Evolutionary conservation across 129 eudicot genomes (phyloP), one percentile per base, ranked within the genome.

Genomic region (Solidago caesia): DNA sequence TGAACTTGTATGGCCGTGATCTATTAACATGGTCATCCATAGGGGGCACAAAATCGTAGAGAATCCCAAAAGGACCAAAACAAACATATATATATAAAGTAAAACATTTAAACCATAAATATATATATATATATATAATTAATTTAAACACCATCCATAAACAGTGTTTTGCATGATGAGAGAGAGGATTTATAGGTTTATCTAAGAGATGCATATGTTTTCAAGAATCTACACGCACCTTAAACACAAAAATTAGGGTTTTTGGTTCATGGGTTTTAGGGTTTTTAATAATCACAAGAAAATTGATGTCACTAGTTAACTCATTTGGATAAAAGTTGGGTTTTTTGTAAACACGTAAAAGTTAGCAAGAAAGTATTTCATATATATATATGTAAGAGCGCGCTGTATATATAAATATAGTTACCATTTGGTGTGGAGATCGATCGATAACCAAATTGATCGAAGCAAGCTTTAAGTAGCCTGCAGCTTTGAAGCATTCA

Each of bases 111-210:
- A 77, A 70, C 58, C 73, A 66, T 68, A 47, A 78, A 75, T 67
- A 72, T 33, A 1, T 1, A 33, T 33, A 1, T 1, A 33, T 33
- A 21, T 21, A 21, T 21, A 21, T 21, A 21, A 21, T 79, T 79
- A 46, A 71, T 75, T 75, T 75, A 83, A 71, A 67, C 68, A 58
- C 51, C 72, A 64, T 52, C 64, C 72, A 61, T 80, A 78, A 84
- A 81, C 87, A 82, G 89, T 84, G 80, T 65, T 84, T 87, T 84
- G 89, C 85, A 82, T 87, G 81, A 87, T 64, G 87, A 84, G 86
- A 85, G 87, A 82, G 92, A 84, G 33, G 62, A 15, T 33, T 33
- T 33, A 0, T 33, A 33, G 21, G 0, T 21, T 21, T 21, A 21
- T 21, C 21, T 65, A 77, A 70, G 64, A 68, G 47, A 53, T 56